phyloP scores from a whole-genome alignment of 257 asterid genomes.

The Capsicum pubescens region DNA sequence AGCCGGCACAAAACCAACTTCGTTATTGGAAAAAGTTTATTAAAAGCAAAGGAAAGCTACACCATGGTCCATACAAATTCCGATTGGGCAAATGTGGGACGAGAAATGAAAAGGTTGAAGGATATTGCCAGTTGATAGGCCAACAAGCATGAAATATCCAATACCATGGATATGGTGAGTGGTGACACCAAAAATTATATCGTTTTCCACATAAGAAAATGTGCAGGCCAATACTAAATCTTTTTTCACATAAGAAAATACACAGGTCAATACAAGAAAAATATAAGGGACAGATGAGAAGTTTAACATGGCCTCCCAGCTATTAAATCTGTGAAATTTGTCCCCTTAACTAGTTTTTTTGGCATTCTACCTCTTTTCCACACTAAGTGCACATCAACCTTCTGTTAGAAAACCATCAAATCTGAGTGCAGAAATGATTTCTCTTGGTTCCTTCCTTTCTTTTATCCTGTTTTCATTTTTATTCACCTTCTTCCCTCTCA shows the following conservation, averaged over 20 bases:
- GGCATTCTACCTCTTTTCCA: neutral
- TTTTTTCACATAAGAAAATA: neutral
- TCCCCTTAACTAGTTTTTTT: neutral
- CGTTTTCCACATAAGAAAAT: neutral
- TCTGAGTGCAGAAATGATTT: neutral
- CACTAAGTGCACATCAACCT: neutral
- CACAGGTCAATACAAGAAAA: neutral
- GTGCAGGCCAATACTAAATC: neutral
- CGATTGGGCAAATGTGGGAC: neutral
- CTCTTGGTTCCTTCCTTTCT: neutral
- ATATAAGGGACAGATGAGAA: neutral
- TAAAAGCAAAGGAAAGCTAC: neutral
- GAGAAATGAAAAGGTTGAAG: constrained; percentile 1
- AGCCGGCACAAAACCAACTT: neutral
- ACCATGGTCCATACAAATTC: neutral
- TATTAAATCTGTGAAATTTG: neutral
- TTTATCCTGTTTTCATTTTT: neutral
- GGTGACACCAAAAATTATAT: constrained; percentile 2
- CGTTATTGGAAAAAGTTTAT: neutral
- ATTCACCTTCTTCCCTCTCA: constrained; percentile 16
- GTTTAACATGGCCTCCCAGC: neutral
- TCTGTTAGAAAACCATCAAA: neutral
- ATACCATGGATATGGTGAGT: neutral
- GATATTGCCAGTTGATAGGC: neutral
- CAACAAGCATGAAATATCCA: constrained; percentile 3